Evolutionary conservation across 441 rosid genomes (phyloP).

Genomic region (Mallotus repandus): DNA sequence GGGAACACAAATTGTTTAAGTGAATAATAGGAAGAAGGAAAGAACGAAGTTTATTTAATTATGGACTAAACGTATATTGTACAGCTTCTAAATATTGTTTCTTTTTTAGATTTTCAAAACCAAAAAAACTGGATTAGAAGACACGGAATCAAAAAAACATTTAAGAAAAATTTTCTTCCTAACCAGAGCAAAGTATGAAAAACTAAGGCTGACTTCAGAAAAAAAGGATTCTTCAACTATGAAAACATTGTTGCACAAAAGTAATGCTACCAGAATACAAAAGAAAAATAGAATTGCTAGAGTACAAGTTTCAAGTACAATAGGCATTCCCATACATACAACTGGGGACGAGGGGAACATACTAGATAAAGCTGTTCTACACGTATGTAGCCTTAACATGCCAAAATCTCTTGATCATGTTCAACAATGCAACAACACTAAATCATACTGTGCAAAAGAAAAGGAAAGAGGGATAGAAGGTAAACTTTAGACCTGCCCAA

Average conservation of each 20-base stretch:
- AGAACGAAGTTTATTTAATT: not conserved
- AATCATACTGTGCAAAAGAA: not conserved
- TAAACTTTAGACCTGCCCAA: constrained; percentile 72
- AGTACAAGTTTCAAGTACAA: not conserved
- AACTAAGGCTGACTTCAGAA: not conserved
- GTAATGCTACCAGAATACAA: not conserved
- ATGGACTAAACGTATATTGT: not conserved
- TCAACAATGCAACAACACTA: constrained; percentile 4
- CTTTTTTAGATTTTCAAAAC: not conserved
- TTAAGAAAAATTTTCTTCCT: not conserved
- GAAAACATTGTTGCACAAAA: not conserved
- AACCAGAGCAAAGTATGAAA: not conserved
- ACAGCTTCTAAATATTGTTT: not conserved
- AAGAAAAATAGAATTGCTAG: not conserved
- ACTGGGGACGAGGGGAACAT: not conserved
- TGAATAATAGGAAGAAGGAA: not conserved
- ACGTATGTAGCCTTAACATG: not conserved
- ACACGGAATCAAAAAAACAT: not conserved
- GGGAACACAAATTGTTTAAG: not conserved
- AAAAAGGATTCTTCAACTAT: not conserved
- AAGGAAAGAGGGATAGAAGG: constrained; percentile 5
- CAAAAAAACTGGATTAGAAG: too few relatives aligned
- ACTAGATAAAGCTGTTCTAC: not conserved
- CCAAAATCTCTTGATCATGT: not conserved
- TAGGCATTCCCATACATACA: not conserved